phyloP scores from a whole-genome alignment of 805 yeast genomes.

The Yarrowia deformans region DNA sequence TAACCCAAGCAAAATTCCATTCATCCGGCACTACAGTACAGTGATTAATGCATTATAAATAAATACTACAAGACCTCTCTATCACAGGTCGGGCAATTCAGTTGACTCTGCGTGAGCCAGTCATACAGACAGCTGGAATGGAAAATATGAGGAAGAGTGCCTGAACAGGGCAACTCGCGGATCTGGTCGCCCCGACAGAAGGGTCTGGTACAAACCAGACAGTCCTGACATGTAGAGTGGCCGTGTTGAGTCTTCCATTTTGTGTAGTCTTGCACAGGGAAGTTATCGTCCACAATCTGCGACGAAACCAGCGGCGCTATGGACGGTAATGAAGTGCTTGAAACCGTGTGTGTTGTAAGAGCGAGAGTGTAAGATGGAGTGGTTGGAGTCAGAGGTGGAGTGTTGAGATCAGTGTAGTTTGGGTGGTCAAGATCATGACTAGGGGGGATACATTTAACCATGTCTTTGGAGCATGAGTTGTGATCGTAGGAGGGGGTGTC shows the following conservation, averaged over 20 bases:
- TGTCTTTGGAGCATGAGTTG: not conserved
- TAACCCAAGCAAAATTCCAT: too few relatives aligned
- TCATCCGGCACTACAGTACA: too few relatives aligned
- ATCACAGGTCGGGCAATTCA: constrained; percentile 2
- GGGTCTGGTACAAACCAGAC: constrained; percentile 7
- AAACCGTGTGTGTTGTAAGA: constrained; percentile 5
- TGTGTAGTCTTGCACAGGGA: constrained; percentile 17
- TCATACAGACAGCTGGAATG: constrained; percentile 8
- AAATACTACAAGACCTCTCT: not conserved
- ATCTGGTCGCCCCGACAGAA: constrained; percentile 16
- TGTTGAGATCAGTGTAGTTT: constrained; percentile 2
- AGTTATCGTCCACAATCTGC: constrained; percentile 22
- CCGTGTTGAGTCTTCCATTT: constrained; percentile 6
- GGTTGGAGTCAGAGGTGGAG: constrained; percentile 6
- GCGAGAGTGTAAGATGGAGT: not conserved
- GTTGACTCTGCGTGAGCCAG: constrained; percentile 15
- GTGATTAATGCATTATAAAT: not conserved
- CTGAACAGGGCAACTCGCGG: constrained; percentile 10
- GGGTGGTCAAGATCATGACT: not conserved
- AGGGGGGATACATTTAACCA: not conserved
- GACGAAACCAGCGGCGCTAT: constrained; percentile 19
- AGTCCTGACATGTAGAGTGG: constrained; percentile 9
- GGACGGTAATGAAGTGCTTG: constrained; percentile 11
- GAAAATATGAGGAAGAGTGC: constrained; percentile 12
- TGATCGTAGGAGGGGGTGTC: not conserved